Percentiles rank a stretch among this genome's conserved stretches.
Evolutionary conservation across 2,329 filamentous ascomycete genomes (phyloP).

Genomic region (Colletotrichum karsti): DNA sequence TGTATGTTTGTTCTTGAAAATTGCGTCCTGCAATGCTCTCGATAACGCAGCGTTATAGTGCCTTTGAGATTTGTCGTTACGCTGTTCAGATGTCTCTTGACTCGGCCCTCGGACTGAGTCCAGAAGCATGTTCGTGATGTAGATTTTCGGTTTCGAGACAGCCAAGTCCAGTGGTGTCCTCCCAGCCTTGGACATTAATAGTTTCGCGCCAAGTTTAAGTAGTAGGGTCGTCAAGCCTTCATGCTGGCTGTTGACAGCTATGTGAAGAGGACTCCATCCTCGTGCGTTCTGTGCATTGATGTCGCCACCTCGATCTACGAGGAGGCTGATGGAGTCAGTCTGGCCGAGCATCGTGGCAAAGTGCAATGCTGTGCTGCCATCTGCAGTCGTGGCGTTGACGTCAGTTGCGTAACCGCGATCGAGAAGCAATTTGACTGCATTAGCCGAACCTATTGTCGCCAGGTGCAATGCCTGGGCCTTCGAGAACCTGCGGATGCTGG

Average conservation of each 20-base stretch:
- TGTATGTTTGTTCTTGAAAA: too few species aligned
- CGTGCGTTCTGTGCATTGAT: background rate
- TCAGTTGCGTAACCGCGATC: background rate
- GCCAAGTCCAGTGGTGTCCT: conserved; percentile 4
- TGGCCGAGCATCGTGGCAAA: background rate
- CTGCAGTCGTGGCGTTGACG: background rate
- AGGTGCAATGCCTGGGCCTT: background rate
- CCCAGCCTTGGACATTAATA: background rate
- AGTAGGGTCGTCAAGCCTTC: background rate
- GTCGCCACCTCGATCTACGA: background rate
- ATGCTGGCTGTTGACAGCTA: background rate
- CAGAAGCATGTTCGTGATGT: background rate
- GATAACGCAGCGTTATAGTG: too few species aligned
- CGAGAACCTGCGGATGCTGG: background rate
- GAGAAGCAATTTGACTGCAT: background rate
- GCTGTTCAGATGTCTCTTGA: too few species aligned
- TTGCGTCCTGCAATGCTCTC: too few species aligned
- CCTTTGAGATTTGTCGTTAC: too few species aligned
- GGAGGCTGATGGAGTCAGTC: background rate
- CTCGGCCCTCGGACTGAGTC: background rate
- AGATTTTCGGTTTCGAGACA: background rate
- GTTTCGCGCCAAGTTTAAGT: background rate
- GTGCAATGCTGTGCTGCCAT: background rate
- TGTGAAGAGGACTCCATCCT: background rate
- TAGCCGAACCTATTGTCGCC: background rate